Conservation (phyloP, 805 yeast species). For the Barnettozyma siamensis region DNA sequence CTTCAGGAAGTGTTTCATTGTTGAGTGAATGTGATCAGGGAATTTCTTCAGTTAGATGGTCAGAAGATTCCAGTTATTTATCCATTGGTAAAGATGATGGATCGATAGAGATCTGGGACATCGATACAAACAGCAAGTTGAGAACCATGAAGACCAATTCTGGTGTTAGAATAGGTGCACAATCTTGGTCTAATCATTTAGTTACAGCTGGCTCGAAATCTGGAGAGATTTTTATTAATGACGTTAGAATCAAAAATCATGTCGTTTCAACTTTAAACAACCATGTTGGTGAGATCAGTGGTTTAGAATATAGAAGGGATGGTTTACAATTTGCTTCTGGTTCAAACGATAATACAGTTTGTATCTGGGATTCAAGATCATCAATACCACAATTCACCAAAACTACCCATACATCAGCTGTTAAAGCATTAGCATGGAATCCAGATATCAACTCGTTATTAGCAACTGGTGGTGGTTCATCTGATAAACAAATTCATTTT, state of each 20-base stretch:
- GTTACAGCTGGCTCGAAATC: conserved; percentile 83
- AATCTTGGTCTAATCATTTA: conserved; percentile 78
- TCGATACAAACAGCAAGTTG: conserved; percentile 64
- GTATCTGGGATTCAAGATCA: conserved; percentile 86
- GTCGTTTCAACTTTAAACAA: conserved; percentile 51
- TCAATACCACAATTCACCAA: conserved; percentile 66
- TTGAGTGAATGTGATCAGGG: conserved; percentile 53
- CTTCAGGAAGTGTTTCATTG: conserved; percentile 67
- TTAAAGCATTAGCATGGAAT: conserved; percentile 92
- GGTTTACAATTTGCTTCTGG: conserved; percentile 87
- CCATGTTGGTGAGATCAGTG: conserved; percentile 90
- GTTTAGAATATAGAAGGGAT: conserved; percentile 77
- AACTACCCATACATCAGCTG: conserved; percentile 86
- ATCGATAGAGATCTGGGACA: conserved; percentile 87
- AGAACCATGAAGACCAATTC: conserved; percentile 70
- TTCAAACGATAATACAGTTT: conserved; percentile 89
- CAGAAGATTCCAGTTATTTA: conserved; percentile 81
- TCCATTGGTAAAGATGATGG: conserved; percentile 85
- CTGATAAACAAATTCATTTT: conserved; percentile 82
- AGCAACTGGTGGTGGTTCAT: conserved; percentile 97
- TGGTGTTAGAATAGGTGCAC: conserved; percentile 73
- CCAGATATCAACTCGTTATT: conserved; percentile 76
- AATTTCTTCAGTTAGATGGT: conserved; percentile 80
- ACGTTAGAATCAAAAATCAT: conserved; percentile 81
- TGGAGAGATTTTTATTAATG: conserved; percentile 83